These are phyloP conservation scores for Medicago ruthenica DNA, from an alignment of 306 rosid genomes.

Conservation along the genomic window DNA sequence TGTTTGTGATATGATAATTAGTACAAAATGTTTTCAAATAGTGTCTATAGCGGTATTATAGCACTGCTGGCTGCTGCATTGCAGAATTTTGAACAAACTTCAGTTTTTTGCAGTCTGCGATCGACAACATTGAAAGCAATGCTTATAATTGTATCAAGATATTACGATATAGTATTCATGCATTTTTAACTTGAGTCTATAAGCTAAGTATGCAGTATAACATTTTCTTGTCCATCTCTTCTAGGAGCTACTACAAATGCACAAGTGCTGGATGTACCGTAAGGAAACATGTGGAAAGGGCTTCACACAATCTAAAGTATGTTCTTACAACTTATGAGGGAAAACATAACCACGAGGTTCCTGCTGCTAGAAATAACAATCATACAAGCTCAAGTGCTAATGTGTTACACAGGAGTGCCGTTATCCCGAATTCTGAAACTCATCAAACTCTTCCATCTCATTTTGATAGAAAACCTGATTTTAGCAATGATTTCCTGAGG, in stretches of 20 bases:
- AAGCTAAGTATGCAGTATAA: conserved; percentile 24
- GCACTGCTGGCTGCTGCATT: neutral
- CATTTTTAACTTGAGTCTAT: conserved; percentile 1
- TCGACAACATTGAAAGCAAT: neutral
- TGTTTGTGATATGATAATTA: neutral
- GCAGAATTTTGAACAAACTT: neutral
- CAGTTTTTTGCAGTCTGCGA: neutral
- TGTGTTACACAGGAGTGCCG: conserved; percentile 50
- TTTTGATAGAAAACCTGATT: conserved; percentile 74
- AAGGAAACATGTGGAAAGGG: conserved; percentile 93
- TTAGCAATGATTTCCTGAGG: conserved; percentile 55
- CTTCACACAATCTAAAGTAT: conserved; percentile 76
- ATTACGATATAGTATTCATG: neutral
- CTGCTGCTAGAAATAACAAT: conserved; percentile 70
- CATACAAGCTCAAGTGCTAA: conserved; percentile 57
- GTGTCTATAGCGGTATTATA: neutral
- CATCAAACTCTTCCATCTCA: conserved; percentile 58
- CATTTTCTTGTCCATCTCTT: conserved; percentile 26
- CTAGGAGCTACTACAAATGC: conserved; percentile 97
- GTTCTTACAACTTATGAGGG: conserved; percentile 88
- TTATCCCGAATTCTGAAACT: conserved; percentile 50
- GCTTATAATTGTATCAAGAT: conserved; percentile 15
- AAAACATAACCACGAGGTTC: conserved; percentile 85
- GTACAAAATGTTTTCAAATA: neutral
- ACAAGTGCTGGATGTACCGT: conserved; percentile 85